phyloP scores from a whole-genome alignment of 2,329 filamentous ascomycete species.

The Colletotrichum sp. region DNA sequence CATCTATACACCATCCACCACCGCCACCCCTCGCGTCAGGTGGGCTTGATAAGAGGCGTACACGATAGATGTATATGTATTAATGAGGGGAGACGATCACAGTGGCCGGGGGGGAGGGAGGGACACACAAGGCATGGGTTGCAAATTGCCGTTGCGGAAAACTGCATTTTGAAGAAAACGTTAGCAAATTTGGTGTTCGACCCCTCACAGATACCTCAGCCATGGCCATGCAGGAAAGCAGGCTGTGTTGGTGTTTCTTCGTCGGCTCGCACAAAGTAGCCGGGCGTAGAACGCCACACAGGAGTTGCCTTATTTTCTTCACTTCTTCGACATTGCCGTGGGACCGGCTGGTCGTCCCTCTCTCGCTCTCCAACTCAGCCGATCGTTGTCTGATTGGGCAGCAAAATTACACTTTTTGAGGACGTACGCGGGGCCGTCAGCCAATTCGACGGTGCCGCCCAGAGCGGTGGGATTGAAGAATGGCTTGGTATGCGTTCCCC shows the following conservation, averaged over 20 bases:
- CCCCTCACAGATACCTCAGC: background rate
- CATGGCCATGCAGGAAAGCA: background rate
- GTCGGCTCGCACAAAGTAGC: background rate
- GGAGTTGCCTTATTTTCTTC: background rate
- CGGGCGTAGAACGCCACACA: constrained; percentile 13
- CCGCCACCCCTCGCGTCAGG: background rate
- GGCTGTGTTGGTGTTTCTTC: background rate
- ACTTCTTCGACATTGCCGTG: background rate
- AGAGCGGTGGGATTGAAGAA: background rate
- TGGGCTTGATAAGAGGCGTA: background rate
- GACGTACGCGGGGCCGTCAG: background rate
- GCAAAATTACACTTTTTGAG: background rate
- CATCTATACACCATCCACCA: background rate
- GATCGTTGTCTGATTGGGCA: constrained; percentile 6
- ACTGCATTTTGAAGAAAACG: constrained; percentile 5
- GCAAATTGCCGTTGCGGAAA: background rate
- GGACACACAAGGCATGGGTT: background rate
- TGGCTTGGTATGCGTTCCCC: background rate
- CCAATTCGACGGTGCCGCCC: background rate
- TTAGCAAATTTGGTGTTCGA: background rate
- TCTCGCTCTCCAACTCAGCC: background rate
- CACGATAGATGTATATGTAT: background rate
- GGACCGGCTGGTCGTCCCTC: background rate
- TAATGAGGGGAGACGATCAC: background rate
- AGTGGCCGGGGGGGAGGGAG: background rate